Conservation (phyloP, 768 basidiomycete species). For the Mycena haematopus region DNA sequence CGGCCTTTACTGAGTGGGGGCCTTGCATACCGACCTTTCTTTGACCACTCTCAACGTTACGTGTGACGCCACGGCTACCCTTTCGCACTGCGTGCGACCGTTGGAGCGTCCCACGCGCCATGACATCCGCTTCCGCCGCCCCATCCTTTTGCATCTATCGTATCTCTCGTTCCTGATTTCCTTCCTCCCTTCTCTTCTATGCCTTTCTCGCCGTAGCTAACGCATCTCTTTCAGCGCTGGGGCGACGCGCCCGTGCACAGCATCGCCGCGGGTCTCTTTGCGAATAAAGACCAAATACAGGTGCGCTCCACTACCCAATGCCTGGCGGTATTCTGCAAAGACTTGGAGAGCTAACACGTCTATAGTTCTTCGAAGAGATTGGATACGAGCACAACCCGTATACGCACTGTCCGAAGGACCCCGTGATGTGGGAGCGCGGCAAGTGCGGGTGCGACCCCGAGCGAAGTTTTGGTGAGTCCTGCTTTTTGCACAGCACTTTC, state of each 20-base stretch:
- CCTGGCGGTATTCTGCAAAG: neutral
- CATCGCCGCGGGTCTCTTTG: slow-evolving; percentile 69
- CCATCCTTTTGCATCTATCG: neutral
- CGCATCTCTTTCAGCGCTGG: slow-evolving; percentile 48
- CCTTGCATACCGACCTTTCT: too few relatives aligned
- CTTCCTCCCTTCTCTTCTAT: slow-evolving; percentile 43
- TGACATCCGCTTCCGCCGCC: too few relatives aligned
- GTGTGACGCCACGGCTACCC: too few relatives aligned
- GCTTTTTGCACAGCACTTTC: too few relatives aligned
- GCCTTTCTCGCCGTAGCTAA: neutral
- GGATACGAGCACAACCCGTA: slow-evolving; percentile 65
- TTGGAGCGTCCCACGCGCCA: too few relatives aligned
- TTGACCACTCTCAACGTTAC: too few relatives aligned
- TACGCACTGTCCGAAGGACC: slow-evolving; percentile 53
- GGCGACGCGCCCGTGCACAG: slow-evolving; percentile 74
- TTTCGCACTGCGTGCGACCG: too few relatives aligned
- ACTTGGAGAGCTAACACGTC: neutral
- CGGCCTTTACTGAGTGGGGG: too few relatives aligned
- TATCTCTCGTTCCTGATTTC: slow-evolving; percentile 14
- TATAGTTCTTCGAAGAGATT: slow-evolving; percentile 74
- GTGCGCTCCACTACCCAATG: neutral
- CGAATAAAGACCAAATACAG: slow-evolving; percentile 59
- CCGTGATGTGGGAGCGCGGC: slow-evolving; percentile 44
- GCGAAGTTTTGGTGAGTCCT: slow-evolving; percentile 62
- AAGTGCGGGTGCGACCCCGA: slow-evolving; percentile 56